Evolutionary conservation across 2,329 filamentous ascomycete species (phyloP).

Genomic region (Aspergillus vadensis): DNA sequence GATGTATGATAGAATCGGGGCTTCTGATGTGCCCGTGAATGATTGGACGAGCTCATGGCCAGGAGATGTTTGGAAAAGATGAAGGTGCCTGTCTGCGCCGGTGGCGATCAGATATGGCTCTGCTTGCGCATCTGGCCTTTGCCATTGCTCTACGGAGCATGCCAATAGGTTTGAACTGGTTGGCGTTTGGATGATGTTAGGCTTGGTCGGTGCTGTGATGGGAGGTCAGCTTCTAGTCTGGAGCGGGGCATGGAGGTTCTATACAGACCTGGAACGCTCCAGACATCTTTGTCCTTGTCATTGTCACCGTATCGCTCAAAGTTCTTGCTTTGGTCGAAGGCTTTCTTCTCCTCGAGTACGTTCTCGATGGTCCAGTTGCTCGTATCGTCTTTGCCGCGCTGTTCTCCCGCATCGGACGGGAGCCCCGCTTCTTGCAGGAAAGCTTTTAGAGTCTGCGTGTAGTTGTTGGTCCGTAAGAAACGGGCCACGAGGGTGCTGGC

Average conservation of each 20-base stretch:
- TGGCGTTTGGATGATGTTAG: constrained; percentile 45
- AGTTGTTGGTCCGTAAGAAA: constrained; percentile 47
- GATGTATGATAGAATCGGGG: constrained; percentile 56
- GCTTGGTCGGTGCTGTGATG: constrained; percentile 48
- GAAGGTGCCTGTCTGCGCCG: constrained; percentile 52
- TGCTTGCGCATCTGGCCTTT: constrained; percentile 10
- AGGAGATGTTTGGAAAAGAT: constrained; percentile 43
- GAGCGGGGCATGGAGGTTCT: too few species aligned
- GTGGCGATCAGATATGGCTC: constrained; percentile 45
- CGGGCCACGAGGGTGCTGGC: constrained; percentile 45
- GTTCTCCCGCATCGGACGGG: constrained; percentile 51
- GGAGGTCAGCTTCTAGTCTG: constrained; percentile 12
- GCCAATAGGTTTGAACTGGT: constrained; percentile 58
- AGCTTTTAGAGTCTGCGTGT: constrained; percentile 56
- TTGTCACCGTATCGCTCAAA: constrained; percentile 58
- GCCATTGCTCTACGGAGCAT: constrained; percentile 47
- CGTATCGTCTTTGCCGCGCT: constrained; percentile 26
- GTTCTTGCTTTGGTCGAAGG: constrained; percentile 56
- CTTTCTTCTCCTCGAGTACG: constrained; percentile 62
- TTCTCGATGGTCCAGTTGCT: constrained; percentile 59
- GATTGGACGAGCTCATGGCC: constrained; percentile 27
- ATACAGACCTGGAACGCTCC: constrained; percentile 49
- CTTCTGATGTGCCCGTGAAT: constrained; percentile 32
- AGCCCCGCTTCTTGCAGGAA: constrained; percentile 61
- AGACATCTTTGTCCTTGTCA: constrained; percentile 45